These are phyloP conservation scores for Silene latifolia DNA, from an alignment of 148 eudicot genomes.

Conservation along the genomic window DNA sequence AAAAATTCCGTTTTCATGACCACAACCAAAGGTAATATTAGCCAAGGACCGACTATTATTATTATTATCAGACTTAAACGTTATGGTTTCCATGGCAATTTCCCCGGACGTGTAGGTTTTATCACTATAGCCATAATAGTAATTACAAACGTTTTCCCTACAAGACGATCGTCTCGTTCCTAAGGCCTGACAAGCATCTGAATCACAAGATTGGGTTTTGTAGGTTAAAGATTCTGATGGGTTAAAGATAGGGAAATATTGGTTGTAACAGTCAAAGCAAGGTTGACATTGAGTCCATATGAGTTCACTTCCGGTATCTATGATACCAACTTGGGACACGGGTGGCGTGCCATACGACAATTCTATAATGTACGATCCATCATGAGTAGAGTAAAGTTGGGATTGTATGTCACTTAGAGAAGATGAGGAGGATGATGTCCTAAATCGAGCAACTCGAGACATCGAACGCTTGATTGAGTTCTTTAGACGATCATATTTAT, in stretches of 20 bases:
- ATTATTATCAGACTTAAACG: conserved; percentile 12
- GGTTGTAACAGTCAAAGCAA: conserved; percentile 15
- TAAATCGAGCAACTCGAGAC: conserved; percentile 15
- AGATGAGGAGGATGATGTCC: background rate
- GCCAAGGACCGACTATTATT: background rate
- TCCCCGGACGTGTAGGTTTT: conserved; percentile 29
- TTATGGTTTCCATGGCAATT: conserved; percentile 31
- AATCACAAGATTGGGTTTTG: conserved; percentile 14
- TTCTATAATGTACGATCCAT: conserved; percentile 8
- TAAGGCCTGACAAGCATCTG: conserved; percentile 2
- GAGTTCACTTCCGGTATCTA: conserved; percentile 29
- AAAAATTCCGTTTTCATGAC: conserved; percentile 28
- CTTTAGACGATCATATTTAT: conserved; percentile 25
- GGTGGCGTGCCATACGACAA: conserved; percentile 9
- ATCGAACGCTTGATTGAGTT: conserved; percentile 29
- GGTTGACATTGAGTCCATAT: conserved; percentile 31
- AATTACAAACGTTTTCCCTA: conserved; percentile 17
- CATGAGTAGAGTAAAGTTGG: background rate
- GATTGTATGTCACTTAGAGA: conserved; percentile 16
- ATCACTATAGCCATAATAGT: conserved; percentile 27
- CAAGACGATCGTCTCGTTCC: background rate
- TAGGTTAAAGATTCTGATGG: conserved; percentile 19
- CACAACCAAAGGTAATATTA: conserved; percentile 25
- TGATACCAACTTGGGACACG: background rate
- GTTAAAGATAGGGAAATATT: conserved; percentile 19